Evolutionary conservation across 768 basidiomycete genomes (phyloP).

Genomic region (Clathrus columnatus): DNA sequence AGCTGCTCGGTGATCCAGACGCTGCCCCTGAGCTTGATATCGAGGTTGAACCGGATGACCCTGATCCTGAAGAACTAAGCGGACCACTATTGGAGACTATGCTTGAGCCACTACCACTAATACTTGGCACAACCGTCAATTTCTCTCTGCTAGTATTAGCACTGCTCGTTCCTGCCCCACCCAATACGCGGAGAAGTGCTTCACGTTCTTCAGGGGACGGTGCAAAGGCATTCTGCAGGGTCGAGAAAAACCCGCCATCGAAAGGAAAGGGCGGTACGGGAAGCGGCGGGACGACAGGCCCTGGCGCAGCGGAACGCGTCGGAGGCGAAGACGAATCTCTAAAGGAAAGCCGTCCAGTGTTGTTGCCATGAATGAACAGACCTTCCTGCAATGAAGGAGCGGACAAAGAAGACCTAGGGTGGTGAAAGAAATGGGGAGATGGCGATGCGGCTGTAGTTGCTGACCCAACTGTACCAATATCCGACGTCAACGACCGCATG

Average conservation of each 20-base stretch:
- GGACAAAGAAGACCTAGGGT: constrained; percentile 8
- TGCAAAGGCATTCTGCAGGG: constrained; percentile 61
- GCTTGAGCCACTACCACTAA: no score
- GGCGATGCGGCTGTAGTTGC: neutral
- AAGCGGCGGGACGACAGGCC: neutral
- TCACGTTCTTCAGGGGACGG: constrained; percentile 85
- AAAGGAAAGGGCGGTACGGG: neutral
- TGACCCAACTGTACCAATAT: neutral
- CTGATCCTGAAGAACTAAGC: no score
- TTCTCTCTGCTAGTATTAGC: constrained; percentile 58
- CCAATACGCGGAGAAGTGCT: constrained; percentile 70
- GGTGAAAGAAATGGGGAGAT: constrained; percentile 6
- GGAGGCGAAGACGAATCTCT: constrained; percentile 16
- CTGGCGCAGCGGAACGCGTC: constrained; percentile 9
- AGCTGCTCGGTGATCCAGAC: no score
- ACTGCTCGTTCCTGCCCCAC: constrained; percentile 43
- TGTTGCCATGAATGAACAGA: constrained; percentile 34
- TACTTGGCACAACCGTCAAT: no score
- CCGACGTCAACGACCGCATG: constrained; percentile 2
- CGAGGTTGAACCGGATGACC: no score
- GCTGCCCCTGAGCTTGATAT: no score
- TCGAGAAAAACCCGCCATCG: constrained; percentile 25
- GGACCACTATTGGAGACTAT: no score
- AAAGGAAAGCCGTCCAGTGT: constrained; percentile 27
- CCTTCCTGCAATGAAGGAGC: neutral